Conservation (phyloP, 2,329 filamentous ascomycete genomes). For the Sporothrix curviconia region DNA sequence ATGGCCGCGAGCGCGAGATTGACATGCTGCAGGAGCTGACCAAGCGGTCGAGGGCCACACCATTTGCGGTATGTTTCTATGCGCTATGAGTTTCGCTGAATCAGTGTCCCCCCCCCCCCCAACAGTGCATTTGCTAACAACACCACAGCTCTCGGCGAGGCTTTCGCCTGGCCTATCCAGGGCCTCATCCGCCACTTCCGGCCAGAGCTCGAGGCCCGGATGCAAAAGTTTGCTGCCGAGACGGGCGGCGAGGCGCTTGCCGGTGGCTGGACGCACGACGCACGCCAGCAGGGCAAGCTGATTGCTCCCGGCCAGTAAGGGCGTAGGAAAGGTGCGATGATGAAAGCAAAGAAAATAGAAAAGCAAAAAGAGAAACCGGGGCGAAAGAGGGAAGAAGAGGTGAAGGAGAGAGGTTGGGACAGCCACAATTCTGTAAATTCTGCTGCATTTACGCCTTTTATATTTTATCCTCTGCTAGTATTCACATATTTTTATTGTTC, state of each 20-base stretch:
- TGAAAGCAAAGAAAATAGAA: conserved; percentile 6
- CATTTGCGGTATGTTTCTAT: conserved; percentile 73
- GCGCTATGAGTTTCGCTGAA: too few relatives aligned
- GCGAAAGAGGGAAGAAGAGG: too few relatives aligned
- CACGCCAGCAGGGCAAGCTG: conserved; percentile 71
- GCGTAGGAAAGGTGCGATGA: not conserved
- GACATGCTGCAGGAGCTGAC: conserved; percentile 99
- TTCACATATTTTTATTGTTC: not conserved
- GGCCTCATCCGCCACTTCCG: conserved; percentile 97
- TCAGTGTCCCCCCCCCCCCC: too few relatives aligned
- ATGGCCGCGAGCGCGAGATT: conserved; percentile 82
- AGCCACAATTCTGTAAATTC: not conserved
- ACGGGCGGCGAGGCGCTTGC: conserved; percentile 69
- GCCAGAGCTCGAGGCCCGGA: conserved; percentile 86
- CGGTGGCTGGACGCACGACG: conserved; percentile 78
- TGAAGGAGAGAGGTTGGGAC: not conserved
- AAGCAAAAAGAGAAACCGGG: not conserved
- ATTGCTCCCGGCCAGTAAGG: conserved; percentile 62
- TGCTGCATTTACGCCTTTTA: conserved; percentile 9
- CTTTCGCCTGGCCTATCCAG: conserved; percentile 97
- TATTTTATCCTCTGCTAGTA: not conserved
- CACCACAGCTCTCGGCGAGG: conserved; percentile 73
- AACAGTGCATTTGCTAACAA: conserved; percentile 27
- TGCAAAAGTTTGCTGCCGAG: conserved; percentile 70
- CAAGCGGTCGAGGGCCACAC: conserved; percentile 98